Conservation (phyloP, 1,139 yeast species). For the Debaryomyces coudertii region DNA sequence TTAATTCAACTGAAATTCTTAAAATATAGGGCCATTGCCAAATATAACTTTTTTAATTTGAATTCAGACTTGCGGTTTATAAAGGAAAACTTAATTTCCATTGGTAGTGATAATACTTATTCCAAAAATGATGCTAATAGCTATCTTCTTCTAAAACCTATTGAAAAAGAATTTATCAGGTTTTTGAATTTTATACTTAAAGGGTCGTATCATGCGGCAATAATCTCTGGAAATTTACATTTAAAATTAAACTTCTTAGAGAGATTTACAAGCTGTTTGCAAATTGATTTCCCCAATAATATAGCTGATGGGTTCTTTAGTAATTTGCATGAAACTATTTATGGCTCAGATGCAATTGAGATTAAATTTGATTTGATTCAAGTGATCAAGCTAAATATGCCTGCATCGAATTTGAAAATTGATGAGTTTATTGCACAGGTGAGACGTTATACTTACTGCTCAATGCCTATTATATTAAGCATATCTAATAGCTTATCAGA, state of each 20-base stretch:
- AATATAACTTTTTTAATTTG: slow-evolving; percentile 18
- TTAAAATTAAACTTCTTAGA: slow-evolving; percentile 8
- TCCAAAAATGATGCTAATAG: slow-evolving; percentile 1
- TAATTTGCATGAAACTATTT: slow-evolving; percentile 7
- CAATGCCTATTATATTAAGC: slow-evolving; percentile 12
- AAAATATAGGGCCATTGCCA: slow-evolving; percentile 14
- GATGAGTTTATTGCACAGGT: slow-evolving; percentile 14
- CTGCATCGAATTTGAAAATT: slow-evolving; percentile 9
- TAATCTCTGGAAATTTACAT: slow-evolving; percentile 11
- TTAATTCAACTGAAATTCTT: slow-evolving; percentile 13
- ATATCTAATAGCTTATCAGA: slow-evolving; percentile 7
- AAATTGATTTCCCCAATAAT: slow-evolving; percentile 13
- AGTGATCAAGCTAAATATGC: slow-evolving; percentile 12
- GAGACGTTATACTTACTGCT: slow-evolving; percentile 12
- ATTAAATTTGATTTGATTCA: slow-evolving; percentile 15
- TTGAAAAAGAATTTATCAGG: slow-evolving; percentile 15
- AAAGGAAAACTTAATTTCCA: slow-evolving; percentile 12
- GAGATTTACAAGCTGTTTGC: slow-evolving; percentile 13
- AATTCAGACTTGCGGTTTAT: slow-evolving; percentile 12
- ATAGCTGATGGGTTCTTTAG: not conserved
- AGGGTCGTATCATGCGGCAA: slow-evolving; percentile 12
- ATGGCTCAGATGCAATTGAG: slow-evolving; percentile 19
- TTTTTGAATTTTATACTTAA: slow-evolving; percentile 16
- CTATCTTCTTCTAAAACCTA: slow-evolving; percentile 14
- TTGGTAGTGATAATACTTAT: slow-evolving; percentile 7